Evolutionary conservation across 1,284 basidiomycete genomes (phyloP).

Genomic region (Trametes sp.): DNA sequence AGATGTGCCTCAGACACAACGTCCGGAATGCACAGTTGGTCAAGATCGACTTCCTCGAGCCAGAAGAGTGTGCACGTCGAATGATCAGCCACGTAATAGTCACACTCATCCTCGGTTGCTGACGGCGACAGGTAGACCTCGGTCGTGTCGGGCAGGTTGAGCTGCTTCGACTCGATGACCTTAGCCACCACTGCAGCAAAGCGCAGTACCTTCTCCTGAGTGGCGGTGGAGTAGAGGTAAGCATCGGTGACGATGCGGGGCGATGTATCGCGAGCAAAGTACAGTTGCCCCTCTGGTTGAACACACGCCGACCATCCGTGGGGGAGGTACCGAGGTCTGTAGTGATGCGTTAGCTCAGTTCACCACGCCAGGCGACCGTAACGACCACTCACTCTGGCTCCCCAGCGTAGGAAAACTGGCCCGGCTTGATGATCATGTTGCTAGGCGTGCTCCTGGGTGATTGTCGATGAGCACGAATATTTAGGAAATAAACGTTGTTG

Average conservation of each 20-base stretch:
- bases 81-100: conserved; percentile 44
- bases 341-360: not conserved
- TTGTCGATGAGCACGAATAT: not conserved
- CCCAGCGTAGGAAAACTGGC: conserved; percentile 23
- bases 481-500: not conserved
- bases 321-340: conserved; percentile 38
- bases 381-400: conserved; percentile 30
- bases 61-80: conserved; percentile 36
- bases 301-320: conserved; percentile 29
- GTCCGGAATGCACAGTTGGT: conserved; percentile 27
- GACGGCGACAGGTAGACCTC: conserved; percentile 37
- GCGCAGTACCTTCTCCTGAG: conserved; percentile 26
- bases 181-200: conserved; percentile 26
- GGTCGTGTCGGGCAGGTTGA: conserved; percentile 27
- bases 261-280: conserved; percentile 30
- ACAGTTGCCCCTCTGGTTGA: conserved; percentile 42
- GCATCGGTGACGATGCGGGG: conserved; percentile 37
- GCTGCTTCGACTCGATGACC: conserved; percentile 14
- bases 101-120: conserved; percentile 30
- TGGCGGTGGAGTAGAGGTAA: conserved; percentile 25
- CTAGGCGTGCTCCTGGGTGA: conserved; percentile 22
- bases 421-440: conserved; percentile 24
- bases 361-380: not conserved
- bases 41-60: conserved; percentile 35
- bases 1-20: conserved; percentile 38